Evolutionary conservation across 768 basidiomycete species (phyloP).

Genomic region (Russula sp.): DNA sequence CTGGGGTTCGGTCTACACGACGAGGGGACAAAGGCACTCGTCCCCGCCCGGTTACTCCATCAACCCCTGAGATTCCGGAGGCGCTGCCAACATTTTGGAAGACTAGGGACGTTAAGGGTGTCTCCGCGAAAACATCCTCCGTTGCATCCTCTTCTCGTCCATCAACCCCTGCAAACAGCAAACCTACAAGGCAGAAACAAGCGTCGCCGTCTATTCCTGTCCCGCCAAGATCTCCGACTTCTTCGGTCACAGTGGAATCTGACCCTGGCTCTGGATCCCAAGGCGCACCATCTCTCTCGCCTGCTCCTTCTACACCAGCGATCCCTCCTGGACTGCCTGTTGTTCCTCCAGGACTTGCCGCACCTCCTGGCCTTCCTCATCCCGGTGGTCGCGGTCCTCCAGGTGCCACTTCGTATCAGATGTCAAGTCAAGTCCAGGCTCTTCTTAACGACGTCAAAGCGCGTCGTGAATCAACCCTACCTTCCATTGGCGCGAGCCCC

Average conservation of each 20-base stretch:
- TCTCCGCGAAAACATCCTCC: constrained; percentile 45
- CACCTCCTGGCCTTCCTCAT: constrained; percentile 58
- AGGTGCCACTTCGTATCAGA: constrained; percentile 62
- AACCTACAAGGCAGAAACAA: constrained; percentile 16
- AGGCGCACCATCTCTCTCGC: constrained; percentile 33
- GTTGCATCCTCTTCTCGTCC: constrained; percentile 56
- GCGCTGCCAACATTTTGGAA: constrained; percentile 23
- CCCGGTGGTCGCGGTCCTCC: constrained; percentile 43
- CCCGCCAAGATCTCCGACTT: constrained; percentile 33
- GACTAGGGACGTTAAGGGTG: constrained; percentile 44
- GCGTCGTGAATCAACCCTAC: constrained; percentile 57
- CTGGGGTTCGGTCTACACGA: constrained; percentile 28
- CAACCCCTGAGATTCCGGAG: constrained; percentile 31
- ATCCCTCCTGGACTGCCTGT: constrained; percentile 53
- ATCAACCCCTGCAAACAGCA: constrained; percentile 47
- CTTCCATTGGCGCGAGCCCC: constrained; percentile 49
- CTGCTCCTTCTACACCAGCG: constrained; percentile 46
- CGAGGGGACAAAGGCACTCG: constrained; percentile 29
- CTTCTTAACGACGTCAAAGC: constrained; percentile 81
- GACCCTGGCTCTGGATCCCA: constrained; percentile 33
- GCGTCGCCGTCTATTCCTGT: constrained; percentile 24
- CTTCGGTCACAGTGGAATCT: constrained; percentile 33
- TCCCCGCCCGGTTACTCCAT: constrained; percentile 46
- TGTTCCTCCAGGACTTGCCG: constrained; percentile 57
- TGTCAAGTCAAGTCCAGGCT: constrained; percentile 81